A percentile compares a stretch with the other conserved stretches of the same genome.
Evolutionary conservation across 768 basidiomycete species (phyloP).

Genomic region (Kwoniella botswanensis): DNA sequence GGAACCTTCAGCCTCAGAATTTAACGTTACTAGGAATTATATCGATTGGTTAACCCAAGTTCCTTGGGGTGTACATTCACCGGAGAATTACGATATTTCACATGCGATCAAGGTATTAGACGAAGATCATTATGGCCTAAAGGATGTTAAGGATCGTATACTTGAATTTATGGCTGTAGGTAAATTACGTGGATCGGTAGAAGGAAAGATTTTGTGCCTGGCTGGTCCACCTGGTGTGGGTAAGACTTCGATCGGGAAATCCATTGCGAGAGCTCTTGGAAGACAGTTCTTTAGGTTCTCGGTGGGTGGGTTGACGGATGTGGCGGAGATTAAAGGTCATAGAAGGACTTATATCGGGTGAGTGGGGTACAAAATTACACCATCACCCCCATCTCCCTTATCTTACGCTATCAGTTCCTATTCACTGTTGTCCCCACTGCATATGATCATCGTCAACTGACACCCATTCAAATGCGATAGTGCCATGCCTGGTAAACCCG

Average conservation of each 20-base stretch:
- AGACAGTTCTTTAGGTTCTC: constrained; percentile 96
- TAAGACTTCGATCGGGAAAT: constrained; percentile 95
- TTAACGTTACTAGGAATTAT: constrained; percentile 92
- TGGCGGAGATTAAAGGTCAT: constrained; percentile 99
- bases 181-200: constrained; percentile 88
- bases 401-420: too few relatives aligned
- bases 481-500: constrained; percentile 91
- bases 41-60: constrained; percentile 75
- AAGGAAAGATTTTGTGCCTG: constrained; percentile 97
- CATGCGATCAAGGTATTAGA: constrained; percentile 85
- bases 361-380: constrained; percentile 45
- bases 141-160: constrained; percentile 90
- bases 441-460: too few relatives aligned
- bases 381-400: not conserved
- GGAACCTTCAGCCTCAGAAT: constrained; percentile 89
- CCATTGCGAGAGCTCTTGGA: constrained; percentile 85
- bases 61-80: constrained; percentile 94
- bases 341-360: constrained; percentile 94
- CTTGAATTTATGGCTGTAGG: constrained; percentile 95
- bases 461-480: too few relatives aligned
- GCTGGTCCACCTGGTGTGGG: constrained; percentile 97
- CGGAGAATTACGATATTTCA: constrained; percentile 86
- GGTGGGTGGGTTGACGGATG: constrained; percentile 94
- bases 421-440: too few relatives aligned
- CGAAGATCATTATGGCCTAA: constrained; percentile 91